Percentiles rank a stretch among this genome's conserved stretches.
Evolutionary conservation across 2,329 filamentous ascomycete genomes (phyloP).

Genomic region (Colletotrichum lentis): DNA sequence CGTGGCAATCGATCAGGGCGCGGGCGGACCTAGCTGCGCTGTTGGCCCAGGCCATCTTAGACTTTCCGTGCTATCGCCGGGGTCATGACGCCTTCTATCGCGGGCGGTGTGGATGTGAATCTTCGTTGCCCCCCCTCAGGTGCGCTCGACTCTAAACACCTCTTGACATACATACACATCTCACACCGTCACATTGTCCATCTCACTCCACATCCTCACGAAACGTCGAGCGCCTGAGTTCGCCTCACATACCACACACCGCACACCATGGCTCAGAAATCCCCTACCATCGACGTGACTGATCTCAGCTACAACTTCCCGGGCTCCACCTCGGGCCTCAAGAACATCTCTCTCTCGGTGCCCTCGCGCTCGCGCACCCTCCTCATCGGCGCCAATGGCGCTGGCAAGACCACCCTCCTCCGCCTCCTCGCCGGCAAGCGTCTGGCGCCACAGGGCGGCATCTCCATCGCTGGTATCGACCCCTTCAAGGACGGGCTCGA

Average conservation of each 20-base stretch:
- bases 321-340: constrained; percentile 81
- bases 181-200: not conserved
- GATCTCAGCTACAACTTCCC: constrained; percentile 89
- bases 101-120: constrained; percentile 30
- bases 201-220: not conserved
- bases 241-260: not conserved
- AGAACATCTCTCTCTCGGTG: constrained; percentile 76
- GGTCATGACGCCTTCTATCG: constrained; percentile 34
- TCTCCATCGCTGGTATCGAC: constrained; percentile 83
- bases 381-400: constrained; percentile 94
- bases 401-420: constrained; percentile 95
- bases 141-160: not conserved
- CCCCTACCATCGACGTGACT: constrained; percentile 74
- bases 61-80: constrained; percentile 14
- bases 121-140: not conserved
- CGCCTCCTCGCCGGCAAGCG: constrained; percentile 95
- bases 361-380: constrained; percentile 87
- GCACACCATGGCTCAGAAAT: constrained; percentile 38
- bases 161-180: not conserved
- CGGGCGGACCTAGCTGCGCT: constrained; percentile 10
- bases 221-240: not conserved
- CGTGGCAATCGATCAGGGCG: not conserved
- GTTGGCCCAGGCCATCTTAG: constrained; percentile 4
- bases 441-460: constrained; percentile 78
- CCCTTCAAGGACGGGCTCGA: constrained; percentile 91